These are phyloP conservation scores for Aspergillus thermomutatus DNA, from an alignment of 2,329 filamentous ascomycete species.

Conservation along the genomic window DNA sequence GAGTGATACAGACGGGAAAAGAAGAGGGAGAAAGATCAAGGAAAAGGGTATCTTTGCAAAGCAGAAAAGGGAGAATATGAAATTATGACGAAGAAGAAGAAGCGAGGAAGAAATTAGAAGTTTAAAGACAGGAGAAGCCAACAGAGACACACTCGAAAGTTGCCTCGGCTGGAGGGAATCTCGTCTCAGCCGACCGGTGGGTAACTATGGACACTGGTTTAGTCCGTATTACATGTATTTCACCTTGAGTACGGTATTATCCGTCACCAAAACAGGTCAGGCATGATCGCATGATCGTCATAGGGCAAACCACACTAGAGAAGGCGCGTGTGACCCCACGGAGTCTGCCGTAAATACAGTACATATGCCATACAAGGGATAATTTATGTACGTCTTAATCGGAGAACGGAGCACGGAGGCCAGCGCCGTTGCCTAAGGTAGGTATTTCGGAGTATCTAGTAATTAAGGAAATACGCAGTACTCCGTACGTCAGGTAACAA, in stretches of 20 bases:
- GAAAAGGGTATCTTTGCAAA: slow-evolving; percentile 8
- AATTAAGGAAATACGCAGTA: no score
- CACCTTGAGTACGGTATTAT: not conserved
- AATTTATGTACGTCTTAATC: no score
- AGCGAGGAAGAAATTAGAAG: not conserved
- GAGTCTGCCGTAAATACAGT: not conserved
- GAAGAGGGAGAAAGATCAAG: slow-evolving; percentile 8
- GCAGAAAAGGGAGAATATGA: slow-evolving; percentile 7
- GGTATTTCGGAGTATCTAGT: not conserved
- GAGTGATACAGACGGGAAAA: slow-evolving; percentile 7
- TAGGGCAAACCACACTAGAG: not conserved
- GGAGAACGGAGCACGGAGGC: not conserved
- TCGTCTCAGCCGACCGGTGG: slow-evolving; percentile 9
- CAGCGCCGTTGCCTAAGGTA: not conserved
- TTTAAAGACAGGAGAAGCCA: not conserved
- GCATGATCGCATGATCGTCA: not conserved
- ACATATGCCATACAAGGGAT: not conserved
- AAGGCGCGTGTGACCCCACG: not conserved
- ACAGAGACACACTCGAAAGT: not conserved
- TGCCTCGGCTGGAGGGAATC: slow-evolving; percentile 18
- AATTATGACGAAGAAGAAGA: slow-evolving; percentile 7
- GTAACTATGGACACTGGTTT: slow-evolving; percentile 4
- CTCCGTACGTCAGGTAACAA: not conserved
- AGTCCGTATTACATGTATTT: not conserved
- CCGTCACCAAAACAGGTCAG: not conserved